Percentiles rank a stretch among this genome's conserved stretches.
Evolutionary conservation across 306 rosid species (phyloP).

Genomic region (Ceratonia siliqua): DNA sequence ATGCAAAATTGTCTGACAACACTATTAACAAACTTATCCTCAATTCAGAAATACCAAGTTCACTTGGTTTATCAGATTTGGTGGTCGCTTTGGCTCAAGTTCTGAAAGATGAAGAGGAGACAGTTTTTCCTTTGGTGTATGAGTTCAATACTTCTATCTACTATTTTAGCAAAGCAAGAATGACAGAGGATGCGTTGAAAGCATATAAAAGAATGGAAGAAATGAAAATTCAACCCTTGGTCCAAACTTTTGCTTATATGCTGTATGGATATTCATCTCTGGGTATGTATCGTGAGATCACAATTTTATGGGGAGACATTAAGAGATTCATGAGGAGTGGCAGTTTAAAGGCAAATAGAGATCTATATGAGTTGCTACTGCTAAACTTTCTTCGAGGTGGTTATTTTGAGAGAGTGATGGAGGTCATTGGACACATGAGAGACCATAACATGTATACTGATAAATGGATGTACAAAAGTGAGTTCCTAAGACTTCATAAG

Average conservation of each 20-base stretch:
- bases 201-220: conserved; percentile 75
- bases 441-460: conserved; percentile 56
- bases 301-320: conserved; percentile 85
- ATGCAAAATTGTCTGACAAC: conserved; percentile 40
- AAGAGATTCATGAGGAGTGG: conserved; percentile 63
- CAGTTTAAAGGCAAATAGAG: conserved; percentile 48
- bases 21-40: conserved; percentile 29
- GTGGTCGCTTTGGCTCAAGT: conserved; percentile 52
- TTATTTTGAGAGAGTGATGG: conserved; percentile 94
- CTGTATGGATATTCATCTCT: conserved; percentile 61
- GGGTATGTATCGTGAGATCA: conserved; percentile 70
- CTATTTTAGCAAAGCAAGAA: conserved; percentile 84
- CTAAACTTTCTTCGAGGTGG: conserved; percentile 77
- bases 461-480: conserved; percentile 71
- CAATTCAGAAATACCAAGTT: conserved; percentile 22
- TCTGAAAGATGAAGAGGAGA: conserved; percentile 42
- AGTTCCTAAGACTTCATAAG: conserved; percentile 75
- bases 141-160: conserved; percentile 72
- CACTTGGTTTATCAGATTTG: conserved; percentile 39
- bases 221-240: conserved; percentile 57
- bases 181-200: conserved; percentile 70
- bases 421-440: conserved; percentile 67
- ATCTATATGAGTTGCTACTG: conserved; percentile 69
- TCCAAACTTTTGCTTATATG: conserved; percentile 58
- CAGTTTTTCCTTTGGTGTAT: conserved; percentile 40